These are phyloP conservation scores for Leishmania arabica DNA, from an alignment of 208 protist genomes.

Conservation along the genomic window DNA sequence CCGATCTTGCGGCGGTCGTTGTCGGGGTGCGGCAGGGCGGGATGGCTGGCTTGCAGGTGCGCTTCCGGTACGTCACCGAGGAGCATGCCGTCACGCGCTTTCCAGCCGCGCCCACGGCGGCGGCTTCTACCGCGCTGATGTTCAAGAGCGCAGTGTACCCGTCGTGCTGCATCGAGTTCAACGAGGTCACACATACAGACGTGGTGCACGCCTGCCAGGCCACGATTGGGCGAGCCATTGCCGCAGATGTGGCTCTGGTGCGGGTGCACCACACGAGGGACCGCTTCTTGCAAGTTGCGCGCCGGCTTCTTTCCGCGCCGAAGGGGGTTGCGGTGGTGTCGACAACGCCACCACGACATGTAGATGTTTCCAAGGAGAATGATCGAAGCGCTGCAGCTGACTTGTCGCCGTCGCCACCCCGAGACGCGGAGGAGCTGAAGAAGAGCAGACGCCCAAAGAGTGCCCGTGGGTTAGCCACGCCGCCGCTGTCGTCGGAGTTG, in stretches of 20 bases:
- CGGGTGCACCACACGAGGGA: conserved; percentile 67
- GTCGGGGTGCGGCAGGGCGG: conserved; percentile 21
- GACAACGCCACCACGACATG: neutral
- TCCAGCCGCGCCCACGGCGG: neutral
- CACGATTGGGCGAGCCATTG: conserved; percentile 47
- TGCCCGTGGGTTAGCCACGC: neutral
- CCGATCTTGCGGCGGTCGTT: conserved; percentile 38
- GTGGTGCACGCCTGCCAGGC: conserved; percentile 33
- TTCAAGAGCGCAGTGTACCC: conserved; percentile 26
- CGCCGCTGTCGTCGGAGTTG: neutral
- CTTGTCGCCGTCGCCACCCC: neutral
- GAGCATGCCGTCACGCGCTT: conserved; percentile 24
- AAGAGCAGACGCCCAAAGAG: neutral
- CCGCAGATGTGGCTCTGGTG: conserved; percentile 61
- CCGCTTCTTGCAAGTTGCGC: conserved; percentile 42
- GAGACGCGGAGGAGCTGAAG: conserved; percentile 7
- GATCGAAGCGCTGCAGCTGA: neutral
- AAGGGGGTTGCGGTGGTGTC: conserved; percentile 5
- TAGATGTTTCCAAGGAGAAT: neutral
- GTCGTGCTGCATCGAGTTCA: conserved; percentile 57
- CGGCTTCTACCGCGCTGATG: conserved; percentile 1
- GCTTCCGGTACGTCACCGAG: conserved; percentile 30
- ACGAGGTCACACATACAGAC: conserved; percentile 44
- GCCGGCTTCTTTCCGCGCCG: conserved; percentile 17
- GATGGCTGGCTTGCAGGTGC: conserved; percentile 28